These are phyloP conservation scores for Senna tora DNA, from an alignment of 306 rosid genomes.

Conservation along the genomic window DNA sequence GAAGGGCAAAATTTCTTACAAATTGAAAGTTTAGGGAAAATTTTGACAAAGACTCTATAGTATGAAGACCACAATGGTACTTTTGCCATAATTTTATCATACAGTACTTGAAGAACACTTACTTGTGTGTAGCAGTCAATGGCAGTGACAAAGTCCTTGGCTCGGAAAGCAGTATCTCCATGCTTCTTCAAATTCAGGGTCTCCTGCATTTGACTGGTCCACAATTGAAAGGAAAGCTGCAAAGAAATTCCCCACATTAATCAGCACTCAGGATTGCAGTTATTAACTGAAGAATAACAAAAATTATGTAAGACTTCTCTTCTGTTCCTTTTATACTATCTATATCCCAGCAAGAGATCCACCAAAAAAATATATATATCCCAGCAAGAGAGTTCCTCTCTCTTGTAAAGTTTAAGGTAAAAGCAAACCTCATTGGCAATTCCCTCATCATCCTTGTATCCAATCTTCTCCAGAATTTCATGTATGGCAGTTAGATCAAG, in stretches of 20 bases:
- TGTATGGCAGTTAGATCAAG: slow-evolving; percentile 90
- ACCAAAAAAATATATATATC: no score
- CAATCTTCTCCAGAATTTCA: slow-evolving; percentile 85
- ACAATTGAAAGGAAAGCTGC: slow-evolving; percentile 97
- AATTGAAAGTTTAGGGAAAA: no score
- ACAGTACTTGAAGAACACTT: slow-evolving; percentile 41
- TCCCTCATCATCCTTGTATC: slow-evolving; percentile 97
- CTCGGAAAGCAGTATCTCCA: slow-evolving; percentile 91
- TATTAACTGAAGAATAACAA: slow-evolving; percentile 2
- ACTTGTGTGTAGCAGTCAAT: slow-evolving; percentile 85
- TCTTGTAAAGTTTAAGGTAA: slow-evolving; percentile 25
- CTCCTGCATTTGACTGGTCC: slow-evolving; percentile 97
- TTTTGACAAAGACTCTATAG: no score
- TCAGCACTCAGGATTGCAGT: slow-evolving; percentile 38
- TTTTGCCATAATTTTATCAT: no score
- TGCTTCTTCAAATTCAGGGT: slow-evolving; percentile 86
- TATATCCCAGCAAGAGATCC: neutral
- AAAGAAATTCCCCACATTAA: slow-evolving; percentile 42
- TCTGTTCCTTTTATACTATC: neutral
- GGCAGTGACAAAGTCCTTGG: slow-evolving; percentile 76
- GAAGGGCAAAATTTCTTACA: no score
- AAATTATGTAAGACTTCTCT: neutral
- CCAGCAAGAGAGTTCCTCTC: neutral
- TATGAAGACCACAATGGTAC: no score
- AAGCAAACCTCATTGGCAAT: slow-evolving; percentile 86